Percentiles rank a stretch among this genome's conserved stretches.
Conservation (phyloP, 2,329 filamentous ascomycete genomes). For the Nothopassalora personata region DNA sequence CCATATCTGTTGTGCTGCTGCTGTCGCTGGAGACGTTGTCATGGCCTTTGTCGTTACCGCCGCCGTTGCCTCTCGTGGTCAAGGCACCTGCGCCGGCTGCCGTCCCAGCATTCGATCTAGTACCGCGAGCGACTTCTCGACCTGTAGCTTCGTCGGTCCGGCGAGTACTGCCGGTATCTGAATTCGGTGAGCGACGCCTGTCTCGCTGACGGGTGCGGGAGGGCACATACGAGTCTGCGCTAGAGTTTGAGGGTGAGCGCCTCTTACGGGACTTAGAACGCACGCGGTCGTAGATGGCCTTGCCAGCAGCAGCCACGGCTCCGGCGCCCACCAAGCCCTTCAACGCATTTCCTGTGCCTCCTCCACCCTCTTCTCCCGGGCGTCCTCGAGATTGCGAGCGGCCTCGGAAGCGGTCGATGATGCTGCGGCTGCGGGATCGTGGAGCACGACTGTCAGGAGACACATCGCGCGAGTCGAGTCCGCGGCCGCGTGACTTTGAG, state of each 20-base stretch:
- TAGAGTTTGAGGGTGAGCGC: constrained; percentile 42
- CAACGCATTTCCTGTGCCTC: constrained; percentile 42
- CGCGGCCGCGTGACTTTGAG: constrained; percentile 53
- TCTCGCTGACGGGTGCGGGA: constrained; percentile 42
- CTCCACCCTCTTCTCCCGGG: constrained; percentile 36
- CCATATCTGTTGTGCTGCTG: constrained; percentile 50
- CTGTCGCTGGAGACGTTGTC: constrained; percentile 27
- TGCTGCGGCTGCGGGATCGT: constrained; percentile 63
- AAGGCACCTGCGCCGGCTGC: constrained; percentile 33
- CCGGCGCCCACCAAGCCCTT: constrained; percentile 46
- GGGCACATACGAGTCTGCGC: constrained; percentile 49
- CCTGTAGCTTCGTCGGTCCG: constrained; percentile 30
- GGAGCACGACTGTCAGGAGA: constrained; percentile 34
- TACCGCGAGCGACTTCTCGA: constrained; percentile 32
- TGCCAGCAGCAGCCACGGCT: constrained; percentile 47
- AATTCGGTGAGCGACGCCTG: constrained; percentile 35
- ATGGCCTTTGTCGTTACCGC: constrained; percentile 8
- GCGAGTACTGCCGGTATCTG: constrained; percentile 36
- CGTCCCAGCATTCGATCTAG: constrained; percentile 38
- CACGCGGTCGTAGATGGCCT: constrained; percentile 51
- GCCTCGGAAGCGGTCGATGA: constrained; percentile 41
- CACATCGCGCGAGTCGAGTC: constrained; percentile 29
- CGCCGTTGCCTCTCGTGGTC: constrained; percentile 14
- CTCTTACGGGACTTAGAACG: constrained; percentile 50
- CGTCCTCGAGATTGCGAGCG: constrained; percentile 48